Evolutionary conservation across 352 stramenopile species (phyloP), one percentile per base, ranked within the genome.

Genomic region (Globisporangium splendens): DNA sequence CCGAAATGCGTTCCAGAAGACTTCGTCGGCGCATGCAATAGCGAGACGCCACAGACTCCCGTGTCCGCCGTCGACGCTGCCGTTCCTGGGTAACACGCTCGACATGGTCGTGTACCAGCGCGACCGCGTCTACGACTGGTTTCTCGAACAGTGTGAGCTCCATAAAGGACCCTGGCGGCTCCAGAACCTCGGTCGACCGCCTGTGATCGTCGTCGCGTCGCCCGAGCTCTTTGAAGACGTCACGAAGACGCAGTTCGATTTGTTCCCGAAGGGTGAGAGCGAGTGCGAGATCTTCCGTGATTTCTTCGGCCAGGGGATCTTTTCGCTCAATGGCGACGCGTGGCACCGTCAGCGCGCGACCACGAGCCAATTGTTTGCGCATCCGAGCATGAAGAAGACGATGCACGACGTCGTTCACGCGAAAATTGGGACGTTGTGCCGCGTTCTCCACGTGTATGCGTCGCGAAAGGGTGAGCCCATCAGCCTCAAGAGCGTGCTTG

Each of bases 291-390:
- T 73, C 15, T 70, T 86, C 22, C 63, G 62, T 20, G 70, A 91
- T 46, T 70, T 94, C 1, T 53, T 93, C 46, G 73, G 83, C 39
- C 68, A 75, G 41, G 80, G 79, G 46, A 91, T 93, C 63, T 86
- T 91, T 47, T 70, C 65, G 5, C 67, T 69, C 18, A 81, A 93
- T 51, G 77, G 81, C 0, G 54, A 70, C 28, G 62, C 61, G 39
- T 94, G 86, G 82, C 56, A 54, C 3, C 51, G 75, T 33, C 82
- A 95, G 59, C 74, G 86, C 57, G 89, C 92, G 61, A 83, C 68
- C 2, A 83, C 86, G 56, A 93, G 82, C 53, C 86, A 96, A 51
- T 89, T 97, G 28, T 93, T 96, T 52, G 83, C 77, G 20, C 73
- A 72, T 10, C 69, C 70, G 18, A 75, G 70, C 61, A 67, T 88